Evolutionary conservation across 2,329 filamentous ascomycete genomes (phyloP).

Genomic region (Ascochyta koolunga): DNA sequence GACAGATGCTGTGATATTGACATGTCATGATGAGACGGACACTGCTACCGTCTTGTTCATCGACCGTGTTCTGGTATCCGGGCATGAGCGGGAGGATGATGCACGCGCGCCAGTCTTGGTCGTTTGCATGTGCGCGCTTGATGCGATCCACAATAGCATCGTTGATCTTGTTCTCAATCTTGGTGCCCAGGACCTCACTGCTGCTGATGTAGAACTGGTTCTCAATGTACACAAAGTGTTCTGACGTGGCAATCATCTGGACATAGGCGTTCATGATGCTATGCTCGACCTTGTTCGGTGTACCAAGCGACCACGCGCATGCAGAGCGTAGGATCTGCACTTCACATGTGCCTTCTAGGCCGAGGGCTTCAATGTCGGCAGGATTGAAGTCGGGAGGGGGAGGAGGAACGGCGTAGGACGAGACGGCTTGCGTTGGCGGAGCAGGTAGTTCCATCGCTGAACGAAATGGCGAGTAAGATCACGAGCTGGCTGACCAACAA

Average conservation of each 20-base stretch:
- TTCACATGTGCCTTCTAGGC: constrained; percentile 91
- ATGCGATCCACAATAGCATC: constrained; percentile 94
- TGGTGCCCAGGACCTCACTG: constrained; percentile 83
- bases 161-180: constrained; percentile 90
- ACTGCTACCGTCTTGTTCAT: constrained; percentile 91
- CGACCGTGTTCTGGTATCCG: constrained; percentile 97
- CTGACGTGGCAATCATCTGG: constrained; percentile 91
- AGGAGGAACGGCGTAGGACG: constrained; percentile 91
- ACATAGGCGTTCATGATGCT: constrained; percentile 97
- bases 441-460: constrained; percentile 96
- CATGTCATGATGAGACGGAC: constrained; percentile 96
- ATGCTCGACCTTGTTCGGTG: constrained; percentile 80
- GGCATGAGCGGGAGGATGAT: constrained; percentile 95
- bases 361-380: constrained; percentile 84
- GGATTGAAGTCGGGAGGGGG: constrained; percentile 87
- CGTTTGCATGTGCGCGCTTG: constrained; percentile 79
- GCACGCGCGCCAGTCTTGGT: constrained; percentile 87
- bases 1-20: constrained; percentile 94
- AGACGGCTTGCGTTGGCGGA: constrained; percentile 90
- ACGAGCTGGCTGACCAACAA: constrained; percentile 92
- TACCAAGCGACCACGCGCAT: constrained; percentile 88
- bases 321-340: constrained; percentile 94
- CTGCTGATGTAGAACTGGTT: constrained; percentile 99
- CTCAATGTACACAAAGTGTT: constrained; percentile 98
- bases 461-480: constrained; percentile 96